Evolutionary conservation across 208 protist genomes (phyloP), one percentile per base, ranked within the genome.

Genomic region (Angomonas deanei): DNA sequence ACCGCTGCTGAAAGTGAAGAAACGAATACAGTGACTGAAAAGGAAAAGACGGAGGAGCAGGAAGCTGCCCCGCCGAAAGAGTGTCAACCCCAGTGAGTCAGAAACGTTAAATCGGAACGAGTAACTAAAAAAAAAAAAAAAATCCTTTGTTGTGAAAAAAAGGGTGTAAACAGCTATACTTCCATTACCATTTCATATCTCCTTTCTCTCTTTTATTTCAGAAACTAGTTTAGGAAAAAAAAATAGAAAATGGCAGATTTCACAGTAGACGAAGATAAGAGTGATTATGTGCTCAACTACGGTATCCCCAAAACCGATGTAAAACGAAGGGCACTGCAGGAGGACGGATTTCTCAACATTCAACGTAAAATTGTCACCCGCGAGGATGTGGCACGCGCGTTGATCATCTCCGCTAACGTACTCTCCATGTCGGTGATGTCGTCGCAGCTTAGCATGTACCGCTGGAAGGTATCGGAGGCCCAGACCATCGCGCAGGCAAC

Each of bases 371-470:
- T 93, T 27, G 57, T 65, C 34, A 24, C 62, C 19, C 80, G 88
- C n/a, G 33, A 66, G 46, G 76, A 88, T 36, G 46, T 59, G 0
- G 73, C 84, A 2, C 79, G 76, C 53, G 84, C 69, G 13, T 28
- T 92, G 21, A 21, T 94, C 8, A 32, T 94, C n/a, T 91, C 88
- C 0, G 88, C 82, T 2, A 94, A 94, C 64, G 71, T 80, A 13
- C 72, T 94, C 24, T 76, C 77, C 48, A 75, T 89, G 64, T 82
- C 84, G 8, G 73, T 94, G 3, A 90, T 92, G 77, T 55, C 78
- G 36, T 88, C 84, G 19, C 88, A 94, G 73, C 76, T 94, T 33
- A 64, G 70, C 46, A 88, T 94, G 88, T 83, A 91, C 66, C 77
- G 88, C 27, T 94, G 88, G 88, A 78, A 65, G 4, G 88, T 94